These are phyloP conservation scores for Cynara cardunculus DNA, from an alignment of 129 eudicot genomes.

Conservation along the genomic window DNA sequence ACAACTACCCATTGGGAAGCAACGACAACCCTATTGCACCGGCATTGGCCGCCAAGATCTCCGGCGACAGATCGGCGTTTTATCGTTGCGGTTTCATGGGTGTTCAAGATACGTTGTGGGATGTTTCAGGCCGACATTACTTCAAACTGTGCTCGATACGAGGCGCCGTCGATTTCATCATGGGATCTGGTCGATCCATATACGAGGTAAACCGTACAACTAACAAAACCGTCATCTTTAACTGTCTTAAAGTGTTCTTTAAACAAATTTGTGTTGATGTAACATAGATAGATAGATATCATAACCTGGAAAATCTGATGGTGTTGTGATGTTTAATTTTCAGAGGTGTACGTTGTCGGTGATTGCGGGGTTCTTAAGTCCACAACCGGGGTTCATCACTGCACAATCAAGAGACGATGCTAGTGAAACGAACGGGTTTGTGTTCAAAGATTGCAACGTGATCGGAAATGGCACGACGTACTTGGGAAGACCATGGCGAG, in stretches of 20 bases:
- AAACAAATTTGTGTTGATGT: neutral
- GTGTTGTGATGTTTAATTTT: neutral
- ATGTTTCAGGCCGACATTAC: constrained; percentile 67
- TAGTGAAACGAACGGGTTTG: constrained; percentile 47
- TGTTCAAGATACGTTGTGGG: constrained; percentile 87
- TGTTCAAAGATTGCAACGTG: constrained; percentile 53
- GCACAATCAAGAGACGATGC: constrained; percentile 53
- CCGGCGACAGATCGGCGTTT: constrained; percentile 66
- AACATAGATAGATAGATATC: neutral
- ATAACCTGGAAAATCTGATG: neutral
- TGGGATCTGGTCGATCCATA: constrained; percentile 77
- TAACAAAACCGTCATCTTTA: neutral
- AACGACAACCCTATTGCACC: constrained; percentile 21
- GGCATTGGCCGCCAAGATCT: constrained; percentile 61
- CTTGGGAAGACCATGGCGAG: constrained; percentile 78
- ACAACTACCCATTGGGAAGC: constrained; percentile 43
- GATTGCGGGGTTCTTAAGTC: constrained; percentile 28
- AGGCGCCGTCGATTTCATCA: constrained; percentile 87
- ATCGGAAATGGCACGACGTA: constrained; percentile 49
- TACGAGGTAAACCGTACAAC: constrained; percentile 49
- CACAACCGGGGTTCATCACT: constrained; percentile 59
- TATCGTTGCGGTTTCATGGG: constrained; percentile 65
- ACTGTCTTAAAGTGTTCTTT: no score
- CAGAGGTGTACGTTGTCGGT: constrained; percentile 55
- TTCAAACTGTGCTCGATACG: constrained; percentile 54